Percentiles rank a stretch among this genome's conserved stretches.
Conservation (phyloP, 257 asterid genomes). For the Haberlea rhodopensis region DNA sequence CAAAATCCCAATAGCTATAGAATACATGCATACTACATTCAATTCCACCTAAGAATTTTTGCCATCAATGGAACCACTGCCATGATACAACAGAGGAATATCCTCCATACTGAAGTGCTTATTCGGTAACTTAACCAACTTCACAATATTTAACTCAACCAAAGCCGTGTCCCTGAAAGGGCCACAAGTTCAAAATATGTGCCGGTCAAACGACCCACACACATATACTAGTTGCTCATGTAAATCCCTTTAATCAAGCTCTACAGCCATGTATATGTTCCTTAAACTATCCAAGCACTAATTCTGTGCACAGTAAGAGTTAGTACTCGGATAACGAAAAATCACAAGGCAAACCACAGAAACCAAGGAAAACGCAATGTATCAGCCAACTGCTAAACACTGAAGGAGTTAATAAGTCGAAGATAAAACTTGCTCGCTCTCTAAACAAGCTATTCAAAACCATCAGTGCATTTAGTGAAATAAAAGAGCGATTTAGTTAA, state of each 20-base stretch:
- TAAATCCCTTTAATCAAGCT: too few relatives aligned
- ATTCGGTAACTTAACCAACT: conserved; percentile 31
- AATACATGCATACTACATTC: conserved; percentile 8
- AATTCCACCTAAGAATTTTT: not conserved
- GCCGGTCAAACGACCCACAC: conserved; percentile 9
- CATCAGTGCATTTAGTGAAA: too few relatives aligned
- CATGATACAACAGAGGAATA: not conserved
- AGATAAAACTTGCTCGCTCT: too few relatives aligned
- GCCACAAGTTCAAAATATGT: conserved; percentile 6
- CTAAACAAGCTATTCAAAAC: too few relatives aligned
- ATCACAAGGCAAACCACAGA: too few relatives aligned
- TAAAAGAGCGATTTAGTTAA: not conserved
- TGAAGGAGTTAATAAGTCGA: too few relatives aligned
- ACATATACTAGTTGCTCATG: not conserved
- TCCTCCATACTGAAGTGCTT: conserved; percentile 22
- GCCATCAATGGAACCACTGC: conserved; percentile 15
- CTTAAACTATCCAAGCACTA: too few relatives aligned
- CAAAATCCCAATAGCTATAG: not conserved
- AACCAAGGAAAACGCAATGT: too few relatives aligned
- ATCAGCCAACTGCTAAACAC: too few relatives aligned
- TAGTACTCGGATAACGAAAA: too few relatives aligned
- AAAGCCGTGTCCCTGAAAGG: conserved; percentile 30
- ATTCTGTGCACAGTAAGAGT: too few relatives aligned
- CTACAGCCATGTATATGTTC: too few relatives aligned
- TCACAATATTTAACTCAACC: conserved; percentile 41